Evolutionary conservation across 768 basidiomycete species (phyloP).

Genomic region (Stropharia rugosoannulata): DNA sequence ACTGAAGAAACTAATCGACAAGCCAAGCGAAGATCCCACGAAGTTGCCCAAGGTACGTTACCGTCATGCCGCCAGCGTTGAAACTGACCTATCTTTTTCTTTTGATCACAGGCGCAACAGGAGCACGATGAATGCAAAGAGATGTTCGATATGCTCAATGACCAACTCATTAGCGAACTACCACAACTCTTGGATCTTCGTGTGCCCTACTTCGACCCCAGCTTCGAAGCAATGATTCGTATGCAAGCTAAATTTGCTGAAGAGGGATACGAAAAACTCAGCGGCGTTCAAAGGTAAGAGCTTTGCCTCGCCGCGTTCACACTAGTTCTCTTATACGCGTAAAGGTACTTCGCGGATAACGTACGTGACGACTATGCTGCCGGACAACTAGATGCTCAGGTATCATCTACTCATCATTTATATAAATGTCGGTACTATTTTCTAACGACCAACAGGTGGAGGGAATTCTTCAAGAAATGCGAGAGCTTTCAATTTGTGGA

Average conservation of each 20-base stretch:
- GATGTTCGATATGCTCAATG: conserved; percentile 90
- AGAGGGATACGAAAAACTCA: conserved; percentile 96
- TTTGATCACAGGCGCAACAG: conserved; percentile 74
- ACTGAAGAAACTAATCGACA: conserved; percentile 86
- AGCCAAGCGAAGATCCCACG: conserved; percentile 90
- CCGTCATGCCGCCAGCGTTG: background rate
- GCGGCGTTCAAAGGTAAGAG: conserved; percentile 82
- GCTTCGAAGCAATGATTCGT: conserved; percentile 98
- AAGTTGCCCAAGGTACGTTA: conserved; percentile 77
- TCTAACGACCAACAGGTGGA: conserved; percentile 63
- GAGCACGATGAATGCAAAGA: conserved; percentile 95
- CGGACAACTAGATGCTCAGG: conserved; percentile 94
- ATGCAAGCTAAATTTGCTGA: conserved; percentile 98
- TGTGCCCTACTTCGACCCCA: conserved; percentile 97
- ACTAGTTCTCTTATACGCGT: background rate
- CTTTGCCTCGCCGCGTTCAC: conserved; percentile 3
- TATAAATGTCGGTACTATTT: background rate
- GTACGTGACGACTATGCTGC: conserved; percentile 97
- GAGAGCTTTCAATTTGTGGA: conserved; percentile 92
- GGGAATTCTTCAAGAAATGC: conserved; percentile 95
- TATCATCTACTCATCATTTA: conserved; percentile 28
- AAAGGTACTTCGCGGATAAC: conserved; percentile 83
- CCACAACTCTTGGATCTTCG: conserved; percentile 93
- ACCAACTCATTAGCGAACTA: conserved; percentile 86
- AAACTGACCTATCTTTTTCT: background rate